Evolutionary conservation across 2,329 filamentous ascomycete genomes (phyloP), one percentile per base, ranked within the genome.

Genomic region (Drechslerella coelobrocha): DNA sequence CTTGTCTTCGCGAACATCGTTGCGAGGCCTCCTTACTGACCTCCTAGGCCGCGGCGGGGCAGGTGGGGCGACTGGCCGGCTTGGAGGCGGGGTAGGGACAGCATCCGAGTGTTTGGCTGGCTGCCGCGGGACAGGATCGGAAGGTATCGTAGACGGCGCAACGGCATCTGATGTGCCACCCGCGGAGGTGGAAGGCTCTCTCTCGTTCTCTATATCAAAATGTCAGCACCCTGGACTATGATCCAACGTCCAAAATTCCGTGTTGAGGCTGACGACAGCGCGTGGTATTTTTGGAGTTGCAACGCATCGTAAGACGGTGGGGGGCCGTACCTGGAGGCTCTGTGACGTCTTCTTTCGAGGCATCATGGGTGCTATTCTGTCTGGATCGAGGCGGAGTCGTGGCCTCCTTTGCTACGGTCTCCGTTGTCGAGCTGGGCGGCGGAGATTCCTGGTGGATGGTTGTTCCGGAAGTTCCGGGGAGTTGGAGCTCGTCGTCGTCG

Each of bases 41-140:
- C 65, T 69, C 65, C 65, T 51, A 37, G 65, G 65, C 17, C 65
- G 65, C 17, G 65, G 65, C 39, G 65, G 65, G 57, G 65, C 65
- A 29, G 65, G 65, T n/a, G 65, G 65, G 65, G 65, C 65, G 9
- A 39, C 31, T 9, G 65, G 65, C 8, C 65, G 65, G 34, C 52
- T 31, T 27, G 57, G 45, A 59, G 65, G 65, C 52, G 65, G 65
- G 57, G 57, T 52, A 69, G 65, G 65, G 29, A 31, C 56, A 45
- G 47, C 19, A 50, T 45, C 39, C 8, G 52, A 26, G 19, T 23
- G 43, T 53, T 57, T 61, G 8, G 8, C 62, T 34, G 53, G 23
- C 7, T 52, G 26, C 26, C 23, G 17, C 14, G 47, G 26, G 8
- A 39, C 6, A 19, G 21, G 21, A 59, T 34, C 45, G 8, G 65